phyloP scores from a whole-genome alignment of 225 moss, liverwort and hornwort species.

The Pseudoscleropodium purum region DNA sequence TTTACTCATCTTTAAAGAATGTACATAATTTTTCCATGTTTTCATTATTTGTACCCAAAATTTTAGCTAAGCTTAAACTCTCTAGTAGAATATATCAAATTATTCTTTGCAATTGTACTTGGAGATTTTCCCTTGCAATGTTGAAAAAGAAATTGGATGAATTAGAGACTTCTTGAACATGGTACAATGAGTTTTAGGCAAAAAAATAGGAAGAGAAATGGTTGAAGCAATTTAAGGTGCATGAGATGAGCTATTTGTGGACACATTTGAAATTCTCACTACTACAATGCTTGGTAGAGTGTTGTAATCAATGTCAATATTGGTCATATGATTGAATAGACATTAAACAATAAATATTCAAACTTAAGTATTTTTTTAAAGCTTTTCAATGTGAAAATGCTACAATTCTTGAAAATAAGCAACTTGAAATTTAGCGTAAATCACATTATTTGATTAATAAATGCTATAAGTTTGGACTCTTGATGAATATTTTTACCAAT shows the following conservation, averaged over 20 bases:
- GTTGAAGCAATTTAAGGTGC: background rate
- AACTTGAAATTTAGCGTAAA: background rate
- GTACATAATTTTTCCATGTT: too few species aligned
- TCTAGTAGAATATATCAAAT: background rate
- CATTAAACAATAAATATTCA: background rate
- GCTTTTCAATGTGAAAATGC: background rate
- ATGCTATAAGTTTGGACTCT: background rate
- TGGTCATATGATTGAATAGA: background rate
- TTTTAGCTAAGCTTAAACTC: background rate
- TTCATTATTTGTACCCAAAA: background rate
- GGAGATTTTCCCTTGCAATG: background rate
- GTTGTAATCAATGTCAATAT: rapidly evolving
- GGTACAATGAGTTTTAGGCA: background rate
- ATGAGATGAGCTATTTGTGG: background rate
- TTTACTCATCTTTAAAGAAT: background rate
- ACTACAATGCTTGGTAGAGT: background rate
- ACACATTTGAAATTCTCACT: background rate
- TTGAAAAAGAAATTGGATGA: background rate
- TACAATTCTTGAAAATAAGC: background rate
- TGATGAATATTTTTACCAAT: background rate
- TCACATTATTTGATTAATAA: background rate
- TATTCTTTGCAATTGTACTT: background rate
- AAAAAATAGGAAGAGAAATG: background rate
- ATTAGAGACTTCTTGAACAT: background rate
- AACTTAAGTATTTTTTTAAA: background rate